Evolutionary conservation across 805 yeast species (phyloP), one percentile per base, ranked within the genome.

Genomic region (Myxozyma melibiosi): DNA sequence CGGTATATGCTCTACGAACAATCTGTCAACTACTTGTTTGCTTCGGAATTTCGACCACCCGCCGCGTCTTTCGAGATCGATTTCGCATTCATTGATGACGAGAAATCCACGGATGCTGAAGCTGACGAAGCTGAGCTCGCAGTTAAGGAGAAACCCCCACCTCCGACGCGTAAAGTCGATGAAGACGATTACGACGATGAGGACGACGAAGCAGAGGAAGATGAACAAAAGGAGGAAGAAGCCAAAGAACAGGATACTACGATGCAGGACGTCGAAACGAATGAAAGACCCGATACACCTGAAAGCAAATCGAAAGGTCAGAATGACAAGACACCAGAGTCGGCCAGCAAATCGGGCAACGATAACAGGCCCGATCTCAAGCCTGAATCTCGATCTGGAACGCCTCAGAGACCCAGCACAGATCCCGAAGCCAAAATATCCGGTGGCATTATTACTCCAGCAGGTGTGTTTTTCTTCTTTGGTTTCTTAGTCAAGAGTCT

Each of bases 1-100:
- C 61, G 78, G 20, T 74, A 71, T 50, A 75, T 75, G 78, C 67
- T 75, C 16, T 75, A 67, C 61, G 78, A 74, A 49, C 65, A 61
- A 51, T 60, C 70, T 2, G 56, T 71, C 9, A 69, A 66, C 25
- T 52, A 66, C 40, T 43, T 71, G 31, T 71, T 63, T 44, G 68
- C 71, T 7, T 37, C 56, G 2, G 33, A 52, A 4, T 59, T 45
- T 20, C 48, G 45, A 4, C 39, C 35, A 3, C 48, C 50, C 3
- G 54, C 57, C 9, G 47, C 44, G 30, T 30, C 57, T 24, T 55
- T 51, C 25, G 72, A 66, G 20, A 33, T 63, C 25, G 69, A 64
- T 45, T 58, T 64, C 20, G 30, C 63, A 8, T 48, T 67, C 33
- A 55, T 67, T 13, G 70, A 67, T 18, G 60, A 53, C 13, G 64